These are phyloP conservation scores for Leptographium lundbergii DNA, from an alignment of 2,329 filamentous ascomycete species.

Conservation along the genomic window DNA sequence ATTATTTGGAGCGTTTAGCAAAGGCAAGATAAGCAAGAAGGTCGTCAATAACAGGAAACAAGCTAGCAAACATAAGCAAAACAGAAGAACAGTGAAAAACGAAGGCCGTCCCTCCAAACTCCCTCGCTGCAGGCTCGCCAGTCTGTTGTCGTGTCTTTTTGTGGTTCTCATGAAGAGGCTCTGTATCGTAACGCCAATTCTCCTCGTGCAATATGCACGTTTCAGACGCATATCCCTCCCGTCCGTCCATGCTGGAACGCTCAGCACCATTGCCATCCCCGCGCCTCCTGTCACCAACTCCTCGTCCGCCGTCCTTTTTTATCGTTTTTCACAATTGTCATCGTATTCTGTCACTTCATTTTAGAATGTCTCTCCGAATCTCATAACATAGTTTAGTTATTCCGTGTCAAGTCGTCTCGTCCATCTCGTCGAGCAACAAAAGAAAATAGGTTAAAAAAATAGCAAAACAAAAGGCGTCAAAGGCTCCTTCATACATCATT, in stretches of 20 bases:
- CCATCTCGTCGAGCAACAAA: constrained; percentile 1
- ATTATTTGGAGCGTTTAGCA: not conserved
- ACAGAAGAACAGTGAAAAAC: not conserved
- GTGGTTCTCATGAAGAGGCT: not conserved
- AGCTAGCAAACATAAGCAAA: not conserved
- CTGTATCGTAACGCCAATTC: constrained; percentile 1
- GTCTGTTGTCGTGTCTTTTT: not conserved
- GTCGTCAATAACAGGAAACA: not conserved
- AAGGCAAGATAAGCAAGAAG: not conserved
- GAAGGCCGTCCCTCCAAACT: not conserved
- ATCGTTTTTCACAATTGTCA: not conserved
- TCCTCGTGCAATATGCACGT: not conserved
- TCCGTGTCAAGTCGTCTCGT: not conserved
- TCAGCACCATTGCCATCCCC: not conserved
- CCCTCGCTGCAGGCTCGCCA: not conserved
- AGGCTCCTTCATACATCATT: constrained; percentile 3
- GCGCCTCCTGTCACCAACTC: not conserved
- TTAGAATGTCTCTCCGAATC: constrained; percentile 1
- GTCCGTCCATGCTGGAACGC: not conserved
- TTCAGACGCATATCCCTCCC: not conserved
- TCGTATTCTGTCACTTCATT: constrained; percentile 2
- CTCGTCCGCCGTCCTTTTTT: not conserved
- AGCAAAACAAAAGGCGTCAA: constrained; percentile 1
- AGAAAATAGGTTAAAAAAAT: not conserved
- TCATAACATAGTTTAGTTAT: constrained; percentile 2